Percentiles rank a stretch among this genome's conserved stretches.
These are phyloP conservation scores for Sporothrix dimorphospora DNA, from an alignment of 2,329 filamentous ascomycete species.

Conservation along the genomic window DNA sequence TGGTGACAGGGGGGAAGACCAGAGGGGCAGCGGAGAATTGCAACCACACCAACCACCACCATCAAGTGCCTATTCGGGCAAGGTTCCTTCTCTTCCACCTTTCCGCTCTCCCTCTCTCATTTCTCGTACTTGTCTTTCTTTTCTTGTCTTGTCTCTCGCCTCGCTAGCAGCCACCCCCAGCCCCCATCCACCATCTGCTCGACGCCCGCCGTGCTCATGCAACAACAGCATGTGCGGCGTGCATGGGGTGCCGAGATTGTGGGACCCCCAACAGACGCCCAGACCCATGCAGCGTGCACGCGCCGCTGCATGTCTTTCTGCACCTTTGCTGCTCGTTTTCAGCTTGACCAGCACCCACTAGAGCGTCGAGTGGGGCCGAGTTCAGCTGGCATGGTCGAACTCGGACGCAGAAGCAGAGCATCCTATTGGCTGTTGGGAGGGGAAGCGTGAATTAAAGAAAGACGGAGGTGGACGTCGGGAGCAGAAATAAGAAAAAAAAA, in stretches of 20 bases:
- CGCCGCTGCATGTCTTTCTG: constrained; percentile 29
- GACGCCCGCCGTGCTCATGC: neutral
- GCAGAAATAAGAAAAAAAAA: neutral
- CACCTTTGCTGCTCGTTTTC: constrained; percentile 7
- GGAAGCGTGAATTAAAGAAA: neutral
- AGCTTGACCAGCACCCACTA: constrained; percentile 30
- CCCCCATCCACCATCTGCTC: neutral
- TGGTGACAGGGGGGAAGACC: neutral
- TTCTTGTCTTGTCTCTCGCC: neutral
- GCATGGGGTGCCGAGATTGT: constrained; percentile 17
- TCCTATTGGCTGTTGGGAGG: constrained; percentile 26
- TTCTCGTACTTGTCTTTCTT: neutral
- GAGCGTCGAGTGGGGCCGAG: constrained; percentile 23
- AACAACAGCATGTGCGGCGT: neutral
- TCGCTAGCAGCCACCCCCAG: too few species aligned
- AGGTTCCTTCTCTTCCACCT: neutral
- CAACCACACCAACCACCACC: neutral
- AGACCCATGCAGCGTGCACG: constrained; percentile 13
- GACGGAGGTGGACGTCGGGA: neutral
- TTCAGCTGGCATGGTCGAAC: constrained; percentile 33
- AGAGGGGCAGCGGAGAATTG: neutral
- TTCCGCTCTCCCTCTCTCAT: neutral
- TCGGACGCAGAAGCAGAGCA: neutral
- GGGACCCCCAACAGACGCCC: neutral
- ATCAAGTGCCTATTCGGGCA: neutral